Conservation (phyloP, 129 eudicot species). For the Flaveria ramosissima region DNA sequence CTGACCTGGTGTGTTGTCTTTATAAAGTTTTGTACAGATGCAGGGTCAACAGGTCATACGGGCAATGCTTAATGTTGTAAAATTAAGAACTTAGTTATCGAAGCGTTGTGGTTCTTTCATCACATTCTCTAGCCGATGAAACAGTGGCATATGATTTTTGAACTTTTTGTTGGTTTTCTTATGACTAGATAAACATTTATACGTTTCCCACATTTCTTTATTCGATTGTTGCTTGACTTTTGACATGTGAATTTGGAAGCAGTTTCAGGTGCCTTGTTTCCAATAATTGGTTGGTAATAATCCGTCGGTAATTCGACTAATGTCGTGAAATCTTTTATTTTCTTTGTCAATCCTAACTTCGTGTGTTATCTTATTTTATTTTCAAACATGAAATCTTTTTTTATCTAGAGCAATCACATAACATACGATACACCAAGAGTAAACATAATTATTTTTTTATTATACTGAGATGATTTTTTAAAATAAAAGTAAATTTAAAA, state of each 20-base stretch:
- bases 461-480: no score
- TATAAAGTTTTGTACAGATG: slow-evolving; percentile 11
- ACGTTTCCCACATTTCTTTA: slow-evolving; percentile 7
- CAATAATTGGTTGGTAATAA: no score
- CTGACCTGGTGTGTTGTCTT: slow-evolving; percentile 17
- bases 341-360: no score
- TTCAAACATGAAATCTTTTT: no score
- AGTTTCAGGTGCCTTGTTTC: not conserved
- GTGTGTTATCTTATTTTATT: no score
- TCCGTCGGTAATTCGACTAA: not conserved
- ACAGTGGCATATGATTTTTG: slow-evolving; percentile 3
- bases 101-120: slow-evolving; percentile 14
- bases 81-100: slow-evolving; percentile 7
- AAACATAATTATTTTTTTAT: no score
- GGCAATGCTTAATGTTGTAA: slow-evolving; percentile 16
- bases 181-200: slow-evolving; percentile 2
- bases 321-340: no score
- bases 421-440: no score
- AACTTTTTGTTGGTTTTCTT: slow-evolving; percentile 12
- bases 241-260: not conserved
- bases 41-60: slow-evolving; percentile 13
- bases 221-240: not conserved
- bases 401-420: no score
- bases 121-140: not conserved
- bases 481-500: no score